phyloP scores from a whole-genome alignment of 148 eudicot species.

The Rhododendron molle region DNA sequence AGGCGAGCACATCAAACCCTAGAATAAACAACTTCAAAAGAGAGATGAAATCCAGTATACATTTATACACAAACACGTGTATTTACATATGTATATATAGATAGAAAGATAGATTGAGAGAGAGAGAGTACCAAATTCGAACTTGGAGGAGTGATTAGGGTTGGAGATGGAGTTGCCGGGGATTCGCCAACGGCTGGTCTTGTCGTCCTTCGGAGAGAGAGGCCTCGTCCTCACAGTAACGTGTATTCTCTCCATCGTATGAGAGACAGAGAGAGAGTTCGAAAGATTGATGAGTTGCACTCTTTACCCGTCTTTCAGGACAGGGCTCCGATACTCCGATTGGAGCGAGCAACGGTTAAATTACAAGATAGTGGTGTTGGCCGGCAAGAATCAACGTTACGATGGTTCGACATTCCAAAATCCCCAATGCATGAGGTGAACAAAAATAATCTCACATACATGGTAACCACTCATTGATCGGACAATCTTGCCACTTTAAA shows the following conservation, averaged over 20 bases:
- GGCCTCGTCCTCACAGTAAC: conserved; percentile 86
- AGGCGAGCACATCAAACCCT: conserved; percentile 4
- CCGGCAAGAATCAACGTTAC: too few species aligned
- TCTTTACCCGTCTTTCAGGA: background rate
- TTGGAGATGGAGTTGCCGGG: conserved; percentile 58
- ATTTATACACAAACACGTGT: background rate
- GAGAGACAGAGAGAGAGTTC: background rate
- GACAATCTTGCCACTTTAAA: too few species aligned
- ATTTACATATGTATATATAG: background rate
- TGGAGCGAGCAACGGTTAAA: too few species aligned
- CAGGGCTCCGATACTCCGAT: background rate
- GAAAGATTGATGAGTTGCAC: background rate
- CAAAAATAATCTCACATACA: too few species aligned
- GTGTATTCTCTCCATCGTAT: conserved; percentile 75
- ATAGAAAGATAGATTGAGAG: background rate
- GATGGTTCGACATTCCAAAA: too few species aligned
- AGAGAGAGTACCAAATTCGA: conserved; percentile 63
- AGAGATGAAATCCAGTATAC: background rate
- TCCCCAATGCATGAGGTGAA: too few species aligned
- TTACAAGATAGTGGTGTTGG: too few species aligned
- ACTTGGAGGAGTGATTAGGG: conserved; percentile 45
- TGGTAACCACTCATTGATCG: too few species aligned
- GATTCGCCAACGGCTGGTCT: conserved; percentile 79
- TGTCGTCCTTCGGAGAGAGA: conserved; percentile 67
- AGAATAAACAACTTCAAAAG: background rate